These are phyloP conservation scores for Globisporangium carolinianum DNA, from an alignment of 352 stramenopile genomes.

Conservation along the genomic window DNA sequence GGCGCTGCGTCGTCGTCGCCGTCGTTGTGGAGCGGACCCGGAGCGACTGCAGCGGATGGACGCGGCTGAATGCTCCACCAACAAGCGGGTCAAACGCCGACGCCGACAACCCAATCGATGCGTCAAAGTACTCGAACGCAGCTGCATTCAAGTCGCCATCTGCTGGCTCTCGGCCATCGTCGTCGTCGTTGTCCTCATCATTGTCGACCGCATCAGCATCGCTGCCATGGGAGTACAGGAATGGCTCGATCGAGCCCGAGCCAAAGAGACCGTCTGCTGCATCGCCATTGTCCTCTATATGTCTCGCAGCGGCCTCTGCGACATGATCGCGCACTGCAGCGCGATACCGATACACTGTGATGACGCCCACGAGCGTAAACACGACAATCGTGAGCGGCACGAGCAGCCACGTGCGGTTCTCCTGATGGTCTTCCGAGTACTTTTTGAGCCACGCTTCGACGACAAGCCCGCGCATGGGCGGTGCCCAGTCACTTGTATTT, in stretches of 20 bases:
- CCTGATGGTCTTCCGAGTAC: conserved; percentile 39
- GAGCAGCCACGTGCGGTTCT: conserved; percentile 51
- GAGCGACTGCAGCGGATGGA: conserved; percentile 20
- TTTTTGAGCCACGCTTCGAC: conserved; percentile 44
- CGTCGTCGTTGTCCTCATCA: conserved; percentile 3
- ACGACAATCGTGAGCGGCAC: conserved; percentile 46
- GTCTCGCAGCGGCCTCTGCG: conserved; percentile 12
- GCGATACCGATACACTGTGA: conserved; percentile 47
- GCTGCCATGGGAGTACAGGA: conserved; percentile 10
- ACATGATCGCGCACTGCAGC: conserved; percentile 29
- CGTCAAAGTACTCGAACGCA: conserved; percentile 51
- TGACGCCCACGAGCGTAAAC: conserved; percentile 35
- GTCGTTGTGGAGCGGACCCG: background rate
- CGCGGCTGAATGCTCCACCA: conserved; percentile 16
- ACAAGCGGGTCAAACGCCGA: conserved; percentile 44
- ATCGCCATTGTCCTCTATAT: conserved; percentile 20
- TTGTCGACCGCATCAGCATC: background rate
- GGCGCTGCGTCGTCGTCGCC: conserved; percentile 7
- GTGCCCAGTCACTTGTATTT: conserved; percentile 33
- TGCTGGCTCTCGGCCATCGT: conserved; percentile 9
- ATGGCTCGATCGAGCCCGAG: conserved; percentile 37
- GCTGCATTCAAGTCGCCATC: conserved; percentile 38
- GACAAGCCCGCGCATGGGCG: conserved; percentile 25
- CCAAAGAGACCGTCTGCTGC: conserved; percentile 34
- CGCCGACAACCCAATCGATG: conserved; percentile 44